Evolutionary conservation across 345 rosid genomes (phyloP).

Genomic region (Laguncularia racemosa): DNA sequence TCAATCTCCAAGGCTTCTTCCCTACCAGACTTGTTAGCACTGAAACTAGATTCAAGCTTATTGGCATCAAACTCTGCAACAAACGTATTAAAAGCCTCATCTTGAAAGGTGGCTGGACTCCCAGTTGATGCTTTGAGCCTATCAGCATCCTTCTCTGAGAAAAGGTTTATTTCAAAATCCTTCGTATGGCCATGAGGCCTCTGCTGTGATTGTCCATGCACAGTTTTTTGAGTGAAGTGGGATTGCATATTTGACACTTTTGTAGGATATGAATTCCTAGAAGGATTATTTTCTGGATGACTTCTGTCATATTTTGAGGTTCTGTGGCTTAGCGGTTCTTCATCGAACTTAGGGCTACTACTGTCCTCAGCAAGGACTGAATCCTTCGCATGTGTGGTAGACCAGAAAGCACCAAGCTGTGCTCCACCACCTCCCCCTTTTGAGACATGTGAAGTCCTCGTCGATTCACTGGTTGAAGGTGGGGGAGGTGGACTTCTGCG

Average conservation of each 20-base stretch:
- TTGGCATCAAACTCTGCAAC: conserved; percentile 79
- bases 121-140: conserved; percentile 37
- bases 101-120: conserved; percentile 30
- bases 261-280: conserved; percentile 32
- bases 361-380: conserved; percentile 45
- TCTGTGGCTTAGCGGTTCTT: conserved; percentile 37
- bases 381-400: conserved; percentile 66
- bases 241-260: conserved; percentile 38
- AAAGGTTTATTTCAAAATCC: conserved; percentile 44
- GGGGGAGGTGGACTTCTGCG: conserved; percentile 82
- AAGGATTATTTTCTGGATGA: conserved; percentile 29
- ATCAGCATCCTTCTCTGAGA: conserved; percentile 25
- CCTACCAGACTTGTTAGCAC: conserved; percentile 23
- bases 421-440: conserved; percentile 45
- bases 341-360: conserved; percentile 52
- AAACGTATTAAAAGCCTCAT: conserved; percentile 61
- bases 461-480: conserved; percentile 35
- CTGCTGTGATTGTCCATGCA: conserved; percentile 19
- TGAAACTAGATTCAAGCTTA: conserved; percentile 36
- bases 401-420: conserved; percentile 91
- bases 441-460: conserved; percentile 20
- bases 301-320: conserved; percentile 34
- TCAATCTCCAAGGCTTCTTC: conserved; percentile 60
- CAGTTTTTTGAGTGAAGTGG: conserved; percentile 26
- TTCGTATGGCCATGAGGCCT: conserved; percentile 32